phyloP scores from a whole-genome alignment of 805 yeast genomes.

The Saccharomycopsis malanga region DNA sequence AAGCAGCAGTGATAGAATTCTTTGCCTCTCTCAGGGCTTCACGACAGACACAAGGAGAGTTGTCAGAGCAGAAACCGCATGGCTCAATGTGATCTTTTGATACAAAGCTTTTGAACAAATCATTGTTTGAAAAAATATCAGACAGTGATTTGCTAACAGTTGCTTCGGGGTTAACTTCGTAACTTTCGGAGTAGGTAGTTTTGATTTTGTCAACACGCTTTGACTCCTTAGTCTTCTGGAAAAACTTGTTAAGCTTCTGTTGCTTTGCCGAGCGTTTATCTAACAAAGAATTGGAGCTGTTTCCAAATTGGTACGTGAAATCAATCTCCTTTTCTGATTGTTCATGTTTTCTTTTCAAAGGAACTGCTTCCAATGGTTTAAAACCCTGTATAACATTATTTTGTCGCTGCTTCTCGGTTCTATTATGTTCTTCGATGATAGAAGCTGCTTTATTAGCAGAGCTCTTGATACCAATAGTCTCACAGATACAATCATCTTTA shows the following conservation, averaged over 20 bases:
- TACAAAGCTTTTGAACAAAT: slow-evolving; percentile 13
- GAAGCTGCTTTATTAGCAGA: slow-evolving; percentile 5
- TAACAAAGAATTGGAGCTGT: too few relatives aligned
- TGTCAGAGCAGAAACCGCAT: slow-evolving; percentile 93
- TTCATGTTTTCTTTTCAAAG: slow-evolving; percentile 12
- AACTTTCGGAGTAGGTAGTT: too few relatives aligned
- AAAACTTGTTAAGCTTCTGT: slow-evolving; percentile 13
- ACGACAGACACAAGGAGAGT: slow-evolving; percentile 85
- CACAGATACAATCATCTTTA: slow-evolving; percentile 66
- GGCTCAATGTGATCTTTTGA: slow-evolving; percentile 37
- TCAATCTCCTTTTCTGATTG: slow-evolving; percentile 11
- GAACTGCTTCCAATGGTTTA: slow-evolving; percentile 5
- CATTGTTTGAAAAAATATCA: slow-evolving; percentile 14
- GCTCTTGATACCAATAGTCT: slow-evolving; percentile 30
- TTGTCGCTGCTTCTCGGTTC: background rate
- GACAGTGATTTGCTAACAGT: too few relatives aligned
- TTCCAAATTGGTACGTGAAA: slow-evolving; percentile 16
- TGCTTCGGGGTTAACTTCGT: too few relatives aligned
- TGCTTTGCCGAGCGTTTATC: slow-evolving; percentile 20
- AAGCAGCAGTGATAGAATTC: background rate
- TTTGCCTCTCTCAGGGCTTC: slow-evolving; percentile 38
- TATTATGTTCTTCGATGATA: slow-evolving; percentile 2
- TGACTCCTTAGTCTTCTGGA: slow-evolving; percentile 2
- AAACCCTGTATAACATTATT: background rate
- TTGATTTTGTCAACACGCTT: background rate